These are phyloP conservation scores for Starmerella vaccinii DNA, from an alignment of 805 yeast species.

Conservation along the genomic window DNA sequence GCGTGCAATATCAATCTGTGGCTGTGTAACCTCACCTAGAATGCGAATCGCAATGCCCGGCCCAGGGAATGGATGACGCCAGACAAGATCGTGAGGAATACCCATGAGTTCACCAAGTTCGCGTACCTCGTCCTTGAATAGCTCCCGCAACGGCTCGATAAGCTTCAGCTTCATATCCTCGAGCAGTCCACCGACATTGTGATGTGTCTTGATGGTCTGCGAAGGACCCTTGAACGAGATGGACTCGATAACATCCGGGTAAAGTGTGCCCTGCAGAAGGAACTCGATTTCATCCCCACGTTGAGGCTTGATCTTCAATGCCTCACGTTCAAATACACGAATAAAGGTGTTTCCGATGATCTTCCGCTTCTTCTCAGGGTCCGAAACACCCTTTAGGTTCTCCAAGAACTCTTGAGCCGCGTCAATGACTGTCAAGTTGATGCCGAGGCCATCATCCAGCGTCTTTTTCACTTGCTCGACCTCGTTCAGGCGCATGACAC, in stretches of 20 bases:
- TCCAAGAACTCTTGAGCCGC: slow-evolving; percentile 83
- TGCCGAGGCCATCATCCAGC: slow-evolving; percentile 84
- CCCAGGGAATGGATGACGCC: slow-evolving; percentile 99
- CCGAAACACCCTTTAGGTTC: slow-evolving; percentile 85
- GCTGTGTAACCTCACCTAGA: slow-evolving; percentile 88
- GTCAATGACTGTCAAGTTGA: slow-evolving; percentile 87
- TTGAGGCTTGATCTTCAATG: slow-evolving; percentile 79
- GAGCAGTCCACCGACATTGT: slow-evolving; percentile 95
- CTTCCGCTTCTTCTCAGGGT: slow-evolving; percentile 98
- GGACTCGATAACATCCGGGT: slow-evolving; percentile 97
- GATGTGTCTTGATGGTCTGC: slow-evolving; percentile 98
- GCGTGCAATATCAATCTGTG: slow-evolving; percentile 91
- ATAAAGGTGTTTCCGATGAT: slow-evolving; percentile 97
- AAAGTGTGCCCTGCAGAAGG: slow-evolving; percentile 90
- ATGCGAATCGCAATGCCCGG: slow-evolving; percentile 99
- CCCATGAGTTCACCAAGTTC: slow-evolving; percentile 89
- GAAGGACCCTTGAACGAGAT: slow-evolving; percentile 99
- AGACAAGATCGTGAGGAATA: slow-evolving; percentile 90
- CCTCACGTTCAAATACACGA: slow-evolving; percentile 93
- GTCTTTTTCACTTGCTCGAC: slow-evolving; percentile 81
- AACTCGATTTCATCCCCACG: slow-evolving; percentile 78
- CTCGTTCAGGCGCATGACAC: slow-evolving; percentile 93
- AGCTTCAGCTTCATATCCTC: slow-evolving; percentile 97
- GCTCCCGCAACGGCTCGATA: slow-evolving; percentile 96
- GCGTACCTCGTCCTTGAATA: slow-evolving; percentile 98